Conservation (phyloP, 371 early-diverging fungal species). For the Lichtheimia corymbifera region DNA sequence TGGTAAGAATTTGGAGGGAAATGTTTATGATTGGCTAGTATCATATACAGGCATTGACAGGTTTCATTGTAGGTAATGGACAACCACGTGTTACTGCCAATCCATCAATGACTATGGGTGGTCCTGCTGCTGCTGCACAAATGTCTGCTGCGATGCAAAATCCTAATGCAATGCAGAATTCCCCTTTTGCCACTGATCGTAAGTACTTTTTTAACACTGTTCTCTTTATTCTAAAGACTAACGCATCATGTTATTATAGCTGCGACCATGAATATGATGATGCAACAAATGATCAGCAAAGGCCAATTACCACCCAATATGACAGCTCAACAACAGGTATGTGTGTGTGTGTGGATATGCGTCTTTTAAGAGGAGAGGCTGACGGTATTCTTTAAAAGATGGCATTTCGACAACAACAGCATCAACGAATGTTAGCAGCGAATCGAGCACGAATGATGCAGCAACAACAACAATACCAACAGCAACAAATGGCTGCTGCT, state of each 20-base stretch:
- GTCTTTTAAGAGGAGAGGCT: no score
- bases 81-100: constrained; percentile 31
- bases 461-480: constrained; percentile 3
- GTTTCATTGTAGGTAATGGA: constrained; percentile 6
- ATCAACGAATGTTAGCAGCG: no score
- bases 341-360: no score
- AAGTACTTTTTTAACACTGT: background rate
- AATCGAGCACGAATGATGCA: no score
- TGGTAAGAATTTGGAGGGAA: constrained; percentile 13
- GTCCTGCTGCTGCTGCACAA: constrained; percentile 28
- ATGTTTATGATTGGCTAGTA: no score
- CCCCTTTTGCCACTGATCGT: constrained; percentile 34
- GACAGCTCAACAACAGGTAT: constrained; percentile 30
- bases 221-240: no score
- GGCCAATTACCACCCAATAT: constrained; percentile 31
- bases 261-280: constrained; percentile 31
- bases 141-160: constrained; percentile 42
- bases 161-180: constrained; percentile 12
- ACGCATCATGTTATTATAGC: background rate
- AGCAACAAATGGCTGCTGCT: constrained; percentile 21
- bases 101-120: constrained; percentile 17
- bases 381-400: background rate
- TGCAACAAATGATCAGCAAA: constrained; percentile 44
- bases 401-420: constrained; percentile 18
- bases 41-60: no score